phyloP scores from a whole-genome alignment of 306 rosid species.

The Echinosophora koreensis region DNA sequence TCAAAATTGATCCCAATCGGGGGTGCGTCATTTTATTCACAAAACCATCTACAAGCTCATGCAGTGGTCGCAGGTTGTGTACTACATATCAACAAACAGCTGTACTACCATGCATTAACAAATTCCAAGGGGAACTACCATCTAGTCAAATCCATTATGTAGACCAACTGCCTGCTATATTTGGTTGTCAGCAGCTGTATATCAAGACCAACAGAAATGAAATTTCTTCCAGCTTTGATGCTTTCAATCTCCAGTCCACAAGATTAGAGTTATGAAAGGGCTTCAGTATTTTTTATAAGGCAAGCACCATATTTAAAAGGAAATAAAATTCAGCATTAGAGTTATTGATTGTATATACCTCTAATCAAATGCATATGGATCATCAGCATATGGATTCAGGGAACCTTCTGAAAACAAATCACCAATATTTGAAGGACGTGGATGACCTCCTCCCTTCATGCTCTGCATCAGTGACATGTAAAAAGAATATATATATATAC shows the following conservation, averaged over 20 bases:
- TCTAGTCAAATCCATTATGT: conserved; percentile 14
- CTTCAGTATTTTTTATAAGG: not conserved
- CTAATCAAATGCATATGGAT: conserved; percentile 94
- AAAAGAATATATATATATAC: not conserved
- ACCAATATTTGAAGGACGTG: conserved; percentile 79
- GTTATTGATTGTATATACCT: conserved; percentile 63
- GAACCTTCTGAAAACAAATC: conserved; percentile 98
- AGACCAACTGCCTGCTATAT: not conserved
- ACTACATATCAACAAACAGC: conserved; percentile 18
- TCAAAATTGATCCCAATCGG: not conserved
- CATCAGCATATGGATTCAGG: conserved; percentile 95
- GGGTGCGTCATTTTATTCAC: conserved; percentile 4
- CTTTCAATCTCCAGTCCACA: conserved; percentile 29
- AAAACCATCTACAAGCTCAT: not conserved
- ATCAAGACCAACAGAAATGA: conserved; percentile 19
- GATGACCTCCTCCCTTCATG: conserved; percentile 60
- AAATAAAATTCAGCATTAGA: conserved; percentile 21
- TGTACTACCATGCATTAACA: conserved; percentile 25
- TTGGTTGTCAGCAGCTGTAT: conserved; percentile 17
- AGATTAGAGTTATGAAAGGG: not conserved
- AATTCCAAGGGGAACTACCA: not conserved
- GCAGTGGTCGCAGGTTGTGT: not conserved
- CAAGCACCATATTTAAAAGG: conserved; percentile 1
- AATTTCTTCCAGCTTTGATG: conserved; percentile 23
- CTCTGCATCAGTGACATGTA: conserved; percentile 53